phyloP scores from a whole-genome alignment of 1,284 basidiomycete species.

The Bjerkandera adusta region DNA sequence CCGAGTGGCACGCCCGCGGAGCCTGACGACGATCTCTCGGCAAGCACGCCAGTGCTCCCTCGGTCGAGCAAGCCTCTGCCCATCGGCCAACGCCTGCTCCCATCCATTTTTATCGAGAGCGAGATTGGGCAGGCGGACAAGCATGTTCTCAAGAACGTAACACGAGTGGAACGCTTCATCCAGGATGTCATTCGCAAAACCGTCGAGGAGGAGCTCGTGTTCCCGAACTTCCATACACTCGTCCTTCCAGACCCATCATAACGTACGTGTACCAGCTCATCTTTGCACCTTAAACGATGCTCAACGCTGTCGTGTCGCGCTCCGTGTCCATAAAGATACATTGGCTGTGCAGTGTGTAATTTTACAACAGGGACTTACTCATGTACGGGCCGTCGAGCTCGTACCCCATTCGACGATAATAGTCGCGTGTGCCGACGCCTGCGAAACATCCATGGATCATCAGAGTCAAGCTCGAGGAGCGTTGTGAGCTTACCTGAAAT shows the following conservation, averaged over 20 bases:
- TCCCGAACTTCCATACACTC: constrained; percentile 90
- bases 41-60: constrained; percentile 29
- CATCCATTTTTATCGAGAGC: constrained; percentile 91
- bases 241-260: constrained; percentile 46
- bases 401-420: constrained; percentile 92
- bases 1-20: constrained; percentile 29
- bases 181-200: constrained; percentile 94
- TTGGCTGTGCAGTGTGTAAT: constrained; percentile 22
- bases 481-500: constrained; percentile 72
- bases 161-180: constrained; percentile 94
- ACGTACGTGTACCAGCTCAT: not conserved
- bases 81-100: constrained; percentile 84
- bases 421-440: constrained; percentile 94
- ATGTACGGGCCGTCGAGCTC: constrained; percentile 96
- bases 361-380: constrained; percentile 70
- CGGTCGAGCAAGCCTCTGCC: constrained; percentile 57
- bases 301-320: too few relatives aligned
- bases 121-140: constrained; percentile 97
- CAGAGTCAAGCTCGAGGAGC: constrained; percentile 8
- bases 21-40: constrained; percentile 38
- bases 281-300: too few relatives aligned
- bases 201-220: constrained; percentile 90
- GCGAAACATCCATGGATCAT: constrained; percentile 2
- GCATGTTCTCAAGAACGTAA: constrained; percentile 95
- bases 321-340: too few relatives aligned